Evolutionary conservation across 179 eudicot genomes (phyloP), one percentile per base, ranked within the genome.

Genomic region (Vitellaria paradoxa): DNA sequence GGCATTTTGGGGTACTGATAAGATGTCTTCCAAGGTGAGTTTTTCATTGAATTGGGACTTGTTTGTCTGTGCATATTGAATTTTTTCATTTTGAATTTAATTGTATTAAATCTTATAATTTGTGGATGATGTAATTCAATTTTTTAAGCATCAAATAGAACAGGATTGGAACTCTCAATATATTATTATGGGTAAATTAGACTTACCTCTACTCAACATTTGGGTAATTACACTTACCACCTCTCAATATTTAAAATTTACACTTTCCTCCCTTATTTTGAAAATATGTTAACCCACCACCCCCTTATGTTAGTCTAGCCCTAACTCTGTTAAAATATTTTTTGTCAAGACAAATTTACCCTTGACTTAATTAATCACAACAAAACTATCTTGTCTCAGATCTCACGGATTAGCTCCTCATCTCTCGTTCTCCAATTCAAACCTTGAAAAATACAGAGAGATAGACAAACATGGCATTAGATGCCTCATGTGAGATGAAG

Each of bases 1-100:
- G 86, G 90, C 91, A 73, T 92, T 96, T 78, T 77, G 83, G 84
- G 85, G 87, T 73, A 77, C 90, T 70, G 90, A 89, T 76, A 91
- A 90, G 82, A 83, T 86, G 76, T 88, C 98, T 68, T 85, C 96
- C 26, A 92, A 89, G 98, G 99, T 93, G 77, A 82, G 86, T 56
- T 81, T 42, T 24, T 57, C 30, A 42, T 40, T 73, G 45, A 69
- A 20, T 46, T 59, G 1, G 56, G 40, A 11, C 57, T 50, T 47
- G n/a, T 69, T 11, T 69, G 37, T 18, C 73, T 52, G 17, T 47
- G 57, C 59, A 10, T 21, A 47, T 69, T 20, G 50, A 47, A 37
- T 57, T 57, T 5, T 57, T 72, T 46, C 49, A 70, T 20, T 72
- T 57, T 18, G 30, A 20, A 57, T 56, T 13, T 23, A 72, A 40